Percentiles rank a stretch among this genome's conserved stretches.
Evolutionary conservation across 2,329 filamentous ascomycete species (phyloP).

Genomic region (Hypomyces perniciosus): DNA sequence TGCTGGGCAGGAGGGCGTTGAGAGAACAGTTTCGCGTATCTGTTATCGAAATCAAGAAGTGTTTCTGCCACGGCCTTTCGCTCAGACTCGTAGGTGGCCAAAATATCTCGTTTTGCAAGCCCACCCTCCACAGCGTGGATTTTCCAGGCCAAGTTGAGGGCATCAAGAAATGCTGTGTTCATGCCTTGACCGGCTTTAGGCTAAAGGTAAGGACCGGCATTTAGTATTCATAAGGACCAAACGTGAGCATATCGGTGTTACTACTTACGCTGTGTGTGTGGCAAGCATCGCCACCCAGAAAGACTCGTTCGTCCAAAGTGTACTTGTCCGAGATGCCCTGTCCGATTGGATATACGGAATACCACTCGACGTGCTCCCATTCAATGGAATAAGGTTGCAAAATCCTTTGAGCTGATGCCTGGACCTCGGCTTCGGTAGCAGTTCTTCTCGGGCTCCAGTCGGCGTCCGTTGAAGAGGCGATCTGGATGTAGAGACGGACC

Average conservation of each 20-base stretch:
- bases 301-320: slow-evolving; percentile 62
- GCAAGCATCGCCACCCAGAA: slow-evolving; percentile 71
- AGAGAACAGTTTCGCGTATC: slow-evolving; percentile 86
- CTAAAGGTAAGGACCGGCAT: slow-evolving; percentile 36
- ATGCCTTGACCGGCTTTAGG: slow-evolving; percentile 75
- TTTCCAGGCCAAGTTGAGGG: slow-evolving; percentile 92
- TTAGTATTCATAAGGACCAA: slow-evolving; percentile 27
- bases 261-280: slow-evolving; percentile 66
- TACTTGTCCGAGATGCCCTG: slow-evolving; percentile 66
- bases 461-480: slow-evolving; percentile 53
- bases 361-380: slow-evolving; percentile 66
- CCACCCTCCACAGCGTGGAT: slow-evolving; percentile 84
- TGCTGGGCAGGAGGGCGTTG: slow-evolving; percentile 65
- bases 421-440: slow-evolving; percentile 57
- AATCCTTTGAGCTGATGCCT: slow-evolving; percentile 59
- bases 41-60: slow-evolving; percentile 78
- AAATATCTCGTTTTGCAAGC: slow-evolving; percentile 66
- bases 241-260: neutral
- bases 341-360: slow-evolving; percentile 70
- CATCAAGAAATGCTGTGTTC: slow-evolving; percentile 75
- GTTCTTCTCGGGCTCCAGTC: slow-evolving; percentile 58
- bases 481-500: slow-evolving; percentile 65
- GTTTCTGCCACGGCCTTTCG: slow-evolving; percentile 79
- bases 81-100: slow-evolving; percentile 83
- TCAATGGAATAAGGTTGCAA: slow-evolving; percentile 61